These are phyloP conservation scores for Russula emetica DNA, from an alignment of 768 basidiomycete genomes.

Conservation along the genomic window DNA sequence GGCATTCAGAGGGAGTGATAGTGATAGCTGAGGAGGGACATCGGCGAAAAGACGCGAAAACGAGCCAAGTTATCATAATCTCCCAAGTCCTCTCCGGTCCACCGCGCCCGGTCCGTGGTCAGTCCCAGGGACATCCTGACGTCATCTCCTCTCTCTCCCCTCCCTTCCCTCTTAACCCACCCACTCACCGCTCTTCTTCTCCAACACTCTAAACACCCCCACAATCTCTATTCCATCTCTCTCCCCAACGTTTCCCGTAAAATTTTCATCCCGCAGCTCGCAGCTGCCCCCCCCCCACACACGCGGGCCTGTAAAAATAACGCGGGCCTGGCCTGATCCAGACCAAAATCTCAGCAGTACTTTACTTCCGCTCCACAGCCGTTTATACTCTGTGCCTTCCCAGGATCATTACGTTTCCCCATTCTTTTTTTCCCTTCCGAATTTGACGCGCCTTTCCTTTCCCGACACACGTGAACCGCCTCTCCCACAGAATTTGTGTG, in stretches of 20 bases:
- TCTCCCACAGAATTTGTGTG: constrained; percentile 1
- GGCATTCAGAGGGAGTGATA: constrained; percentile 23
- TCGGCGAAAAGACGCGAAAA: neutral
- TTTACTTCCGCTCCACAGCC: constrained; percentile 17
- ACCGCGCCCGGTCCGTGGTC: neutral
- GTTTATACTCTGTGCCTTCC: constrained; percentile 18
- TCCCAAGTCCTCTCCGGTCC: neutral
- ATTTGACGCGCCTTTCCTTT: constrained; percentile 20
- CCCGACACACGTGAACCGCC: neutral
- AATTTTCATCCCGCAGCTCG: neutral
- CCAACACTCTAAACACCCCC: neutral
- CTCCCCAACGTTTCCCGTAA: neutral
- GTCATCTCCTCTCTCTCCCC: neutral
- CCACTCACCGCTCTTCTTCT: neutral
- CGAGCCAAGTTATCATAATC: constrained; percentile 20
- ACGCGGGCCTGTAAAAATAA: constrained; percentile 2
- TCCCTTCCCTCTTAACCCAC: neutral
- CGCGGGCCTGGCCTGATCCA: constrained; percentile 11
- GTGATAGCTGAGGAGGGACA: constrained; percentile 4
- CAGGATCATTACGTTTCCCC: constrained; percentile 23
- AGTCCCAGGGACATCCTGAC: constrained; percentile 8
- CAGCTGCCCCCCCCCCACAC: neutral
- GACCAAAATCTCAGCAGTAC: neutral
- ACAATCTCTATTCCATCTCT: neutral
- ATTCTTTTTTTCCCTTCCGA: constrained; percentile 17